These are phyloP conservation scores for Suhomyces kunorum DNA, from an alignment of 1,139 yeast species.

Conservation along the genomic window DNA sequence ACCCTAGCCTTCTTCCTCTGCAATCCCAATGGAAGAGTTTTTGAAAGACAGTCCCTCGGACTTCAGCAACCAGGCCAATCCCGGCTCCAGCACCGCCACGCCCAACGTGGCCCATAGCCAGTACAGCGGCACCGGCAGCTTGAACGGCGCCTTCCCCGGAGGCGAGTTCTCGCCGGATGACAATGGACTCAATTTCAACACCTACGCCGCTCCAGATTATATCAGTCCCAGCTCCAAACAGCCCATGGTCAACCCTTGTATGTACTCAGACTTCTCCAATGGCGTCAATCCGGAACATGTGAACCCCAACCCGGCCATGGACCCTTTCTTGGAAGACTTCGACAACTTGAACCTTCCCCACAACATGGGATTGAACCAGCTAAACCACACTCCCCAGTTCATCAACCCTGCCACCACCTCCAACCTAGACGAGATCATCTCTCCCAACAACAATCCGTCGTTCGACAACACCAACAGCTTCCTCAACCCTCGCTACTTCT, in stretches of 20 bases:
- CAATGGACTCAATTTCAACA: conserved; percentile 2
- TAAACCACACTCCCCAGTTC: conserved; percentile 10
- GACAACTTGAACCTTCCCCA: conserved; percentile 23
- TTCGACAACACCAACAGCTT: conserved; percentile 24
- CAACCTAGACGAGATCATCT: conserved; percentile 40
- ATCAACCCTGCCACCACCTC: conserved; percentile 22
- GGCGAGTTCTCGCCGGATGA: conserved; percentile 12
- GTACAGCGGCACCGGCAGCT: conserved; percentile 6
- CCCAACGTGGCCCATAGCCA: conserved; percentile 10
- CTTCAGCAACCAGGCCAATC: conserved; percentile 11
- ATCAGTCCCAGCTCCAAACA: conserved; percentile 7
- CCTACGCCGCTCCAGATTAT: conserved; percentile 4
- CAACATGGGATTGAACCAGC: conserved; percentile 6
- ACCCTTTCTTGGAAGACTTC: conserved; percentile 40
- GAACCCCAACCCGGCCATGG: conserved; percentile 16
- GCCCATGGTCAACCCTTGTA: conserved; percentile 1
- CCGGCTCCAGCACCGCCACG: conserved; percentile 11
- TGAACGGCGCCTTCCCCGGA: conserved; percentile 5
- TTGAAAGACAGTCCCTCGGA: conserved; percentile 43
- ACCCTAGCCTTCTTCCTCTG: neutral
- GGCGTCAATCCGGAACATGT: conserved; percentile 6
- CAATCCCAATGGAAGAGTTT: conserved; percentile 36
- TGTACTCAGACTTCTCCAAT: conserved; percentile 6
- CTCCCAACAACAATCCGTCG: conserved; percentile 25
- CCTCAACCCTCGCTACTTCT: conserved; percentile 44